phyloP scores from a whole-genome alignment of 805 yeast genomes.

The Yamadazyma ubonensis region DNA sequence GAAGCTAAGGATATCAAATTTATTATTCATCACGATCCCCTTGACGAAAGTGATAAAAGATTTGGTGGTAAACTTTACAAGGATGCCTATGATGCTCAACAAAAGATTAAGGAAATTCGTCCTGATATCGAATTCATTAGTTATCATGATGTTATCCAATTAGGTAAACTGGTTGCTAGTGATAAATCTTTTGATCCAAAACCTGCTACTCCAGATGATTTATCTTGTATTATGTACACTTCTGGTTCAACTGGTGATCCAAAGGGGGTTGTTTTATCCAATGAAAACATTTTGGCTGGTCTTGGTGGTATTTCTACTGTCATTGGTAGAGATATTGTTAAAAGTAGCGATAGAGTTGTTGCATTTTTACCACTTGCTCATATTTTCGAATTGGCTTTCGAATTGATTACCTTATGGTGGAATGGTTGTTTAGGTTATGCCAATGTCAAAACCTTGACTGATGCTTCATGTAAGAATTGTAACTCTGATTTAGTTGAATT shows the following conservation, averaged over 20 bases:
- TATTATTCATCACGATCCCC: constrained; percentile 67
- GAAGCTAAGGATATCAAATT: constrained; percentile 59
- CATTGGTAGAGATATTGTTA: constrained; percentile 53
- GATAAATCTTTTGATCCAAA: constrained; percentile 22
- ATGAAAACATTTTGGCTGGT: constrained; percentile 75
- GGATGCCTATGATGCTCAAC: constrained; percentile 57
- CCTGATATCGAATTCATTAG: constrained; percentile 74
- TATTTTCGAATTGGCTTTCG: constrained; percentile 89
- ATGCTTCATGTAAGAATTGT: constrained; percentile 78
- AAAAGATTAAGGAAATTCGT: constrained; percentile 59
- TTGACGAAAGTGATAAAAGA: constrained; percentile 64
- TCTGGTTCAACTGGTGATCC: constrained; percentile 87
- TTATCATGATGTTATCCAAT: constrained; percentile 58
- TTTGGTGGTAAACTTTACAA: constrained; percentile 57
- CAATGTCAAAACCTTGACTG: constrained; percentile 85
- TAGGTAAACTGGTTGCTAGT: constrained; percentile 52
- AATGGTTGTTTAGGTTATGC: constrained; percentile 91
- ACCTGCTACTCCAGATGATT: constrained; percentile 52
- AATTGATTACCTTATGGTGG: constrained; percentile 79
- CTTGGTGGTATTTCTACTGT: constrained; percentile 75
- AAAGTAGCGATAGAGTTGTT: constrained; percentile 66
- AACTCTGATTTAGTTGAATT: constrained; percentile 83
- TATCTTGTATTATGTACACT: constrained; percentile 80
- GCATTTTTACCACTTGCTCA: constrained; percentile 95
- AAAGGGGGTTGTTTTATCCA: constrained; percentile 74